phyloP scores from a whole-genome alignment of 768 basidiomycete species.

The Chalciporus piperatus region DNA sequence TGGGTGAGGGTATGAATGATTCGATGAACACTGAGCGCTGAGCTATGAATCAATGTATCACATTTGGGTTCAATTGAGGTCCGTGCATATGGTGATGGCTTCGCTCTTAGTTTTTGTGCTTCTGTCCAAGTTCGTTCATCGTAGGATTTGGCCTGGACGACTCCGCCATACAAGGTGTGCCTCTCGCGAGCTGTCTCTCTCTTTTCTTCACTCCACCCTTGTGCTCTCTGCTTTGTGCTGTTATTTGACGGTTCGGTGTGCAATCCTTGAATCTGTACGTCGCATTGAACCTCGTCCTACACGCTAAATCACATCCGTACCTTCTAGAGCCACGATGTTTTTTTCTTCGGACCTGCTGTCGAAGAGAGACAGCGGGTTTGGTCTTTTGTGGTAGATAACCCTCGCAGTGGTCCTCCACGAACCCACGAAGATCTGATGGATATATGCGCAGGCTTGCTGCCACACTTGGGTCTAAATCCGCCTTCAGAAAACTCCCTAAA shows the following conservation, averaged over 20 bases:
- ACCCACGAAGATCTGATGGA: constrained; percentile 5
- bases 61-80: constrained; percentile 12
- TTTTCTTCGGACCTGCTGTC: constrained; percentile 80
- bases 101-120: constrained; percentile 21
- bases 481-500: constrained; percentile 78
- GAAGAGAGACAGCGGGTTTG: constrained; percentile 83
- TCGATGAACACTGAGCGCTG: neutral
- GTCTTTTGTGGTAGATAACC: constrained; percentile 71
- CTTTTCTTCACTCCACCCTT: neutral
- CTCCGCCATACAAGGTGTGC: constrained; percentile 11
- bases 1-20: constrained; percentile 46
- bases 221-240: neutral
- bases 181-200: constrained; percentile 1
- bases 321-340: constrained; percentile 57
- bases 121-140: constrained; percentile 4
- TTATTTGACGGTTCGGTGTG: neutral
- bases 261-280: neutral
- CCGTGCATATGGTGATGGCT: constrained; percentile 7
- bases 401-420: neutral
- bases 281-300: neutral
- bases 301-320: neutral
- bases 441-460: constrained; percentile 72
- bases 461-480: constrained; percentile 84
- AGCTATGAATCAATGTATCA: constrained; percentile 6
- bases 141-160: constrained; percentile 2